Base-by-base conservation (phyloP, 75 land plant species). In the Cunninghamia lanceolata region DNA sequence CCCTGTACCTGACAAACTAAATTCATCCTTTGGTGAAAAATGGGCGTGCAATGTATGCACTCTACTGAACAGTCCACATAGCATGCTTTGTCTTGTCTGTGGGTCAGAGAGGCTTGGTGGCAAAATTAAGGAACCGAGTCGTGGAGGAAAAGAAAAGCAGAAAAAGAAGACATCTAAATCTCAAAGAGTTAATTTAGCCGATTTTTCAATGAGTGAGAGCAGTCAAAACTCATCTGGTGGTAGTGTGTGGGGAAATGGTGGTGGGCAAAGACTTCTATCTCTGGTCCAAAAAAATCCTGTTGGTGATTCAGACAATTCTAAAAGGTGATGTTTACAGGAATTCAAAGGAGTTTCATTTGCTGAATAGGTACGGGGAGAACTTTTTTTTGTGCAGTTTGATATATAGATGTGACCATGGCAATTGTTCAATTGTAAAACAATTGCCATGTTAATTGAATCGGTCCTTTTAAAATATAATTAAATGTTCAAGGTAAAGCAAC, bases 171-270 rank as follows among this genome's bases (percentile, higher is more conserved):
- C 92, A 36, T 87, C 95, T 9, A 98, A 98, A 82, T 94, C 93
- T 83, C 94, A 87, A n/a, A 86, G 95, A 81, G 86, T 85, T 19
- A 92, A 96, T 30, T 88, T 98, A 9, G 97, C 95, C 76, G 97
- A 96, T 89, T 93, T 92, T 40, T 96, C 94, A 52, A 89, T 73
- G 0, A 91, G 88, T 66, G 84, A 28, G n/a, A 79, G 66, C 74
- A 82, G 39, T 13, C 59, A 75, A 17, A 83, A 74, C 3, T 43
- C 88, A 35, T 28, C 84, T 52, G 90, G 90, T 25, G 89, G 89
- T 0, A 97, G 99, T 46, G 99, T 89, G 40, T 98, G 99, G 99
- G 85, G 91, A 50, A 95, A 92, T 84, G 95, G 97, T 30, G 95
- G 94, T 36, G 95, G 91, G 13, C 89, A 88, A 53, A 84, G 82